Evolutionary conservation across 352 stramenopile species (phyloP), one percentile per base, ranked within the genome.

Genomic region (Pythium brachiatum): DNA sequence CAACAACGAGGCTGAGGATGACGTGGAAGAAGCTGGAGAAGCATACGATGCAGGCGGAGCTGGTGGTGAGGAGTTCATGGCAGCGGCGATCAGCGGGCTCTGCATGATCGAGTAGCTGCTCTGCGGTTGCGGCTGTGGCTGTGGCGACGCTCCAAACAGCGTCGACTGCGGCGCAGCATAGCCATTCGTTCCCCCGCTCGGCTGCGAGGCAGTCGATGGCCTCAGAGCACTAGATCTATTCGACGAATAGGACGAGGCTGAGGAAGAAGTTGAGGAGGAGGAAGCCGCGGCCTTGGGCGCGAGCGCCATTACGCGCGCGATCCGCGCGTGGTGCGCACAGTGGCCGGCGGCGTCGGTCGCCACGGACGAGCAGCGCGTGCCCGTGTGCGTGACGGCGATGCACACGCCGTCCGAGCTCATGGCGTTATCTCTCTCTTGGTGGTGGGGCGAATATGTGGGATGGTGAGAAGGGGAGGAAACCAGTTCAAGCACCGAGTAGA

Each of bases 231-330:
- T 57, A 50, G 26, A 55, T 41, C 59, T 21, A 21, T 20, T 21
- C 7, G 55, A 57, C 11, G 62, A 64, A 9, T 36, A 46, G 27
- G 62, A 58, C 20, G 58, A 34, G 5, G 47, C 52, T 12, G 51
- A 27, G 25, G 27, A 20, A 1, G 39, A 57, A 5, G 60, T 56
- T 16, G 56, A 55, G 3, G 60, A 9, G 5, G 52, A 46, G 20
- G 29, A 32, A 20, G 69, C 29, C n/a, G 75, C n/a, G 0, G 70
- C 32, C 64, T 90, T 92, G 32, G 86, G 83, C 6, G 81, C 86
- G 15, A 95, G 68, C 34, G 83, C 83, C 80, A 95, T 86, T 47
- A 93, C 69, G 25, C 86, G 82, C 38, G 83, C 78, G 71, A 95
- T 89, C 11, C 86, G 82, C 56, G 79, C 76, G 66, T 95, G 86